Percentiles rank a stretch among this genome's conserved stretches.
Conservation (phyloP, 1,139 yeast genomes). For the Taphrina confusa region DNA sequence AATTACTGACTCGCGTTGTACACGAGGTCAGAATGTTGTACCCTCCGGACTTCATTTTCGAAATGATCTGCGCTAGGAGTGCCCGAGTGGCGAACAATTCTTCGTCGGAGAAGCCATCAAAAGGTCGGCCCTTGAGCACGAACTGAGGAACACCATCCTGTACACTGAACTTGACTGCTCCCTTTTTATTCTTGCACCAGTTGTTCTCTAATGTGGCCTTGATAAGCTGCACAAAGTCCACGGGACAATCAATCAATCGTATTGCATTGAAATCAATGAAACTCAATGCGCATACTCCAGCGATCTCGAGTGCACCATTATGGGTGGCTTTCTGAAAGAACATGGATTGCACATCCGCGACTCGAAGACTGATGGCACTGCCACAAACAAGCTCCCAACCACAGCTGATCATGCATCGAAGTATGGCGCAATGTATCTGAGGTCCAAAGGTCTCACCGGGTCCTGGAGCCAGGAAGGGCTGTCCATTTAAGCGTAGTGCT, state of each 20-base stretch:
- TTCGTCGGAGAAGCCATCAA: constrained; percentile 1
- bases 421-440: constrained; percentile 18
- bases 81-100: constrained; percentile 12
- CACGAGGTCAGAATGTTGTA: constrained; percentile 24
- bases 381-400: constrained; percentile 25
- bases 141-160: constrained; percentile 20
- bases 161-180: constrained; percentile 18
- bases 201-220: constrained; percentile 9
- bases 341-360: constrained; percentile 19
- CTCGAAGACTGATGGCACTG: constrained; percentile 11
- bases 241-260: constrained; percentile 25
- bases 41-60: constrained; percentile 9
- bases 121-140: constrained; percentile 8
- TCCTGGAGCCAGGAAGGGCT: constrained; percentile 22
- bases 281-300: constrained; percentile 24
- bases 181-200: constrained; percentile 11
- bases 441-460: constrained; percentile 22
- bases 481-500: constrained; percentile 12
- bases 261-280: constrained; percentile 10
- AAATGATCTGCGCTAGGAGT: constrained; percentile 16
- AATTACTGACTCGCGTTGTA: constrained; percentile 7
- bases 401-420: constrained; percentile 24
- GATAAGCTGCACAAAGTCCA: constrained; percentile 18
- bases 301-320: neutral
- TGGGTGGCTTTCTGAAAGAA: constrained; percentile 15